Percentiles rank a stretch among this genome's conserved stretches.
phyloP scores from a whole-genome alignment of 2,329 filamentous ascomycete species.

The Fusarium chlamydosporum region DNA sequence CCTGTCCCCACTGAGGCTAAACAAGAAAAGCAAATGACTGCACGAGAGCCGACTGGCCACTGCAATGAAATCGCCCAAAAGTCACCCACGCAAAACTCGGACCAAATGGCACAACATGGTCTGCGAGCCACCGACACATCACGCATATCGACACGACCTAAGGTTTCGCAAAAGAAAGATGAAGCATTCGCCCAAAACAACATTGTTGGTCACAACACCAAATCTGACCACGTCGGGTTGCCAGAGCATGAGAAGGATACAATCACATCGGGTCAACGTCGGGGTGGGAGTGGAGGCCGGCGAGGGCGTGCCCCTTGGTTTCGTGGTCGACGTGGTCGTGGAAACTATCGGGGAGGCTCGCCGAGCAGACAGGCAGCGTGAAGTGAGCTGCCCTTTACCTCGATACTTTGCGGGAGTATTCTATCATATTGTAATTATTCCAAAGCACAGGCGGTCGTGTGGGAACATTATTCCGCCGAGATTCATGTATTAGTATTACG shows the following conservation, averaged over 20 bases:
- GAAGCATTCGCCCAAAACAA: background rate
- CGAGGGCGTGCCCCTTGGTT: conserved; percentile 49
- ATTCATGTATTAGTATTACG: conserved; percentile 17
- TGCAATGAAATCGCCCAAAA: background rate
- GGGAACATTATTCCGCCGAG: background rate
- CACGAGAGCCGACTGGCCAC: background rate
- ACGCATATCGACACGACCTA: conserved; percentile 2
- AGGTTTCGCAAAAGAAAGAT: conserved; percentile 6
- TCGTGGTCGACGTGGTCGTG: conserved; percentile 51
- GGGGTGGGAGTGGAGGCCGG: conserved; percentile 45
- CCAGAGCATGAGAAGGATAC: conserved; percentile 16
- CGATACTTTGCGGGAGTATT: background rate
- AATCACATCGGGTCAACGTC: conserved; percentile 18
- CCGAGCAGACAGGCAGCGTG: conserved; percentile 11
- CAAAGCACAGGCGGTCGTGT: conserved; percentile 1
- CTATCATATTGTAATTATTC: conserved; percentile 6
- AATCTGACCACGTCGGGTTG: conserved; percentile 30
- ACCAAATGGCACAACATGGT: conserved; percentile 1
- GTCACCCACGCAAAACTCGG: background rate
- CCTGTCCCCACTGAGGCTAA: conserved; percentile 44
- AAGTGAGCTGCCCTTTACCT: conserved; percentile 1
- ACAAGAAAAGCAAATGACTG: conserved; percentile 17
- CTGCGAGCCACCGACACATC: conserved; percentile 10
- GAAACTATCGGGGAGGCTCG: conserved; percentile 27
- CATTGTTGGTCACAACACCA: conserved; percentile 3